Evolutionary conservation across 805 yeast genomes (phyloP), one percentile per base, ranked within the genome.

Genomic region (Candida cerambycidarum): DNA sequence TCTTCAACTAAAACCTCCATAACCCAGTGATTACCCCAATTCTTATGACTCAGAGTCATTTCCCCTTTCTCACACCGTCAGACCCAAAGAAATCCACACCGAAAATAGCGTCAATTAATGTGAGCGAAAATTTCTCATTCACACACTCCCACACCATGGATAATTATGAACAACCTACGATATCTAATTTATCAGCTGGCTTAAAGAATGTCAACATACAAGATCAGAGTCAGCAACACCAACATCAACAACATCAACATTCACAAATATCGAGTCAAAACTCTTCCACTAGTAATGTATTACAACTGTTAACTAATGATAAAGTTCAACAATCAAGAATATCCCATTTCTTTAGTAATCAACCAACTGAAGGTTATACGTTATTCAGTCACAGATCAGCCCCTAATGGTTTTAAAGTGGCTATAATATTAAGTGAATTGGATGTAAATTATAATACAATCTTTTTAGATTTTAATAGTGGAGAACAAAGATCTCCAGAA

Each of bases 331-430:
- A 75, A 53, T 71, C 84, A 16, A 69, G 95, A 48, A 78, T 89
- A 40, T 74, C 84, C 21, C 73, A 77, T 48, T 89, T 87, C 60
- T 84, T 88, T 58, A 79, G 77, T 50, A 82, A 83, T 56, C 85
- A 82, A 52, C 95, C 96, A 9, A 63, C 75, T 14, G 85, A 82
- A 50, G 97, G 97, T 1, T 87, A 78, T 62, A 88, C 96, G 1
- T 71, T 90, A 36, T 89, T 86, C 78, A 56, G 95, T 65, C 80
- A 83, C 57, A 55, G 95, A 52, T 83, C 92, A 3, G 97, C 97
- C 1, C 97, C 97, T 19, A 90, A 90, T 63, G 97, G 97, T 1
- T 90, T 88, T 73, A 92, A 93, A 65, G 96, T 92, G 12, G 96
- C 97, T 19, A 89, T 90, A 34, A 83, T 89, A 23, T 70, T 93